These are phyloP conservation scores for Scheffersomyces parashehatae DNA, from an alignment of 1,139 yeast genomes.

Conservation along the genomic window DNA sequence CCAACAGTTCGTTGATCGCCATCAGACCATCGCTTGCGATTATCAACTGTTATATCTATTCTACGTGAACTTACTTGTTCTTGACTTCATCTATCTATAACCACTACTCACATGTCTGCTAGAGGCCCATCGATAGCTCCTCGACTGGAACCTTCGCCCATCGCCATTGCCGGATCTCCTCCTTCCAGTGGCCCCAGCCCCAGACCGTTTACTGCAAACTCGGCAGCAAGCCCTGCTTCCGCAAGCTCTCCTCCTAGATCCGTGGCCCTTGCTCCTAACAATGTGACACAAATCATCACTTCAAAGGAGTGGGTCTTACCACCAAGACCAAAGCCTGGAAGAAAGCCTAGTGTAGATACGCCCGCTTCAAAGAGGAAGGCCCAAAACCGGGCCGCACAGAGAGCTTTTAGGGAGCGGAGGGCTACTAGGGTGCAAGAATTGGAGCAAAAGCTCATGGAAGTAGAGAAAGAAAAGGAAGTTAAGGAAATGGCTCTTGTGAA, in stretches of 20 bases:
- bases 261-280: conserved; percentile 2
- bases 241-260: background rate
- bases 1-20: too few species aligned
- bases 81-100: too few species aligned
- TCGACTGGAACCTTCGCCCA: conserved; percentile 38
- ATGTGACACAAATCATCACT: conserved; percentile 52
- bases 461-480: conserved; percentile 64
- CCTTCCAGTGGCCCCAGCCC: conserved; percentile 10
- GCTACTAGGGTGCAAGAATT: conserved; percentile 61
- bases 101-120: conserved; percentile 17
- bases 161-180: conserved; percentile 22
- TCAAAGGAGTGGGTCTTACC: conserved; percentile 93
- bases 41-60: too few species aligned
- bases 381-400: conserved; percentile 92
- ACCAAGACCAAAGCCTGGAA: conserved; percentile 87
- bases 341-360: conserved; percentile 77
- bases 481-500: conserved; percentile 62
- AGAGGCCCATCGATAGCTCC: conserved; percentile 40
- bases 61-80: too few species aligned
- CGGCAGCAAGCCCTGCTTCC: conserved; percentile 3
- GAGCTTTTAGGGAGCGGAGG: conserved; percentile 84
- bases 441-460: conserved; percentile 51
- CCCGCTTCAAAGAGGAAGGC: conserved; percentile 83
- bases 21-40: too few species aligned
- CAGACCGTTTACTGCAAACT: conserved; percentile 1